Evolutionary conservation across 1,139 yeast species (phyloP), one percentile per base, ranked within the genome.

Genomic region (Blastobotrys malaysiensis): DNA sequence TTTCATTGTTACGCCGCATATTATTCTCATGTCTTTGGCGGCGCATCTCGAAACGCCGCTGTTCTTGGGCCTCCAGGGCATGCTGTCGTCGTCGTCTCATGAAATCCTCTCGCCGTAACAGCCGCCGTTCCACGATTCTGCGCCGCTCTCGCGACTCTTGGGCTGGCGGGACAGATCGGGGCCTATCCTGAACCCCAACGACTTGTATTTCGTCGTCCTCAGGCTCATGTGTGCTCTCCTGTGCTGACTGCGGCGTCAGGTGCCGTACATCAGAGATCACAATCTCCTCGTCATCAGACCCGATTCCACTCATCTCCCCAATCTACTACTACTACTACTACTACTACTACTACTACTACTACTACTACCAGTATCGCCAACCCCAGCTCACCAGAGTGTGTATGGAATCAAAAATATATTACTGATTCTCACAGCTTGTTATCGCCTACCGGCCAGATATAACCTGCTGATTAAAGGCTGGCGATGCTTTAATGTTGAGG

Each of bases 121-220:
- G 39, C 3, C 39, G 39, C 39, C n/a, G 39, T 3, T 31, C 39
- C 3, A 14, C 16, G 16, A 31, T 14, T 13, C 39, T 11, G 11
- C 14, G 39, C 16, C 39, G 11, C 39, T 31, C 39, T 13, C 39
- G 14, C 14, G 39, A 13, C 39, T 13, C 3, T n/a, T 31, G 39
- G 11, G 39, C 16, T n/a, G 39, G 39, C 7, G 39, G 39, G 1
- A 31, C 39, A 14, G 39, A 31, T 16, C 3, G 11, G 39, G 39
- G 39, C 39, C 39, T 3, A 7, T 13, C 39, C 16, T 31, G 39
- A 7, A 31, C 50, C 14, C 50, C 43, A n/a, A 48, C 44, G 22
- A 48, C 45, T 26, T 48, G 27, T 3, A 48, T 19, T 3, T 49
- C 47, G 16, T 43, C 48, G 26, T 50, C 52, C 7, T 45, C 48